A percentile compares a stretch with the other conserved stretches of the same genome.
These are phyloP conservation scores for Medicago arabica DNA, from an alignment of 306 rosid species.

Conservation along the genomic window DNA sequence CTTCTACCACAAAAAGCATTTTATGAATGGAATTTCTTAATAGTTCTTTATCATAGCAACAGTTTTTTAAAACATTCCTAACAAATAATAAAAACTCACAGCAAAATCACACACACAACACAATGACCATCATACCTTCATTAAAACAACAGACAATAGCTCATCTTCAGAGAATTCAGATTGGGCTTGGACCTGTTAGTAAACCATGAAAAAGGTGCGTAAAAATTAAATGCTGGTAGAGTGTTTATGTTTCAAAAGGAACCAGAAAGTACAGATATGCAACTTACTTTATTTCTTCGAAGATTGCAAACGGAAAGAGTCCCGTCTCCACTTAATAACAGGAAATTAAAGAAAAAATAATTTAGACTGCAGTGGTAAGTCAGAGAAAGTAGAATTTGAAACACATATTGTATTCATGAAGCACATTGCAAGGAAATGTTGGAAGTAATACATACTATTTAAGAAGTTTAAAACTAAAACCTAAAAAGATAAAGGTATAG, in stretches of 20 bases:
- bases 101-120: not conserved
- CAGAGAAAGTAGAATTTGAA: conserved; percentile 22
- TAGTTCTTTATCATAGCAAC: not conserved
- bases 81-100: not conserved
- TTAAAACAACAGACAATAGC: conserved; percentile 80
- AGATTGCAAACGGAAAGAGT: conserved; percentile 92
- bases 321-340: conserved; percentile 81
- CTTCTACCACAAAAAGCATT: not conserved
- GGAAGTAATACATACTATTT: not conserved
- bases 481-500: not conserved
- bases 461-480: conserved; percentile 12
- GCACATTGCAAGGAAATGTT: conserved; percentile 6
- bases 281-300: conserved; percentile 76
- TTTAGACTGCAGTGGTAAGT: conserved; percentile 21
- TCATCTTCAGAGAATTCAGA: conserved; percentile 96
- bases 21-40: not conserved
- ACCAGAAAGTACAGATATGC: conserved; percentile 40
- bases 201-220: conserved; percentile 37
- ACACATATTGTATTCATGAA: conserved; percentile 5
- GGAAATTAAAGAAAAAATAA: not conserved
- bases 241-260: conserved; percentile 12
- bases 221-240: conserved; percentile 18
- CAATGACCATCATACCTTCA: conserved; percentile 65
- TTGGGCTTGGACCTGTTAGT: conserved; percentile 70
- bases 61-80: not conserved